phyloP scores from a whole-genome alignment of 2,329 filamentous ascomycete genomes.

The Apiospora marii region DNA sequence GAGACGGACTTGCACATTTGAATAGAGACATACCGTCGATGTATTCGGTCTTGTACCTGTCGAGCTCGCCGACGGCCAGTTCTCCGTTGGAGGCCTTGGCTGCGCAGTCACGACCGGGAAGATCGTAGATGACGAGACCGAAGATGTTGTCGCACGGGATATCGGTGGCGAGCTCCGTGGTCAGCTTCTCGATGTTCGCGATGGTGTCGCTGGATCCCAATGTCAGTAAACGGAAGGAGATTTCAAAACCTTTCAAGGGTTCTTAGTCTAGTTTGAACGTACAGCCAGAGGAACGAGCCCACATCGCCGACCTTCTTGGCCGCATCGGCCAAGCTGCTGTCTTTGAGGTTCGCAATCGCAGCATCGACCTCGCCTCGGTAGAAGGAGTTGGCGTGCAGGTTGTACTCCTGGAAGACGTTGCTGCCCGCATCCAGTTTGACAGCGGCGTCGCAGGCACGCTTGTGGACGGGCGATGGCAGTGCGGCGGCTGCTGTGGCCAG shows the following conservation, averaged over 20 bases:
- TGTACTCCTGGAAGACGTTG: conserved; percentile 42
- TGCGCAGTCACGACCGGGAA: conserved; percentile 67
- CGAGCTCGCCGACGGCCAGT: conserved; percentile 57
- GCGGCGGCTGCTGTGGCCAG: conserved; percentile 52
- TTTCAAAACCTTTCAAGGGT: neutral
- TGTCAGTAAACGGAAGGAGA: neutral
- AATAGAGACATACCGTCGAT: conserved; percentile 52
- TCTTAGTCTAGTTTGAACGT: conserved; percentile 36
- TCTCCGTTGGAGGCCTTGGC: conserved; percentile 67
- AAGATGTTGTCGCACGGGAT: conserved; percentile 51
- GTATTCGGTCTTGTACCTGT: conserved; percentile 61
- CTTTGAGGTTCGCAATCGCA: conserved; percentile 37
- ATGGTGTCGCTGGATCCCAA: conserved; percentile 53
- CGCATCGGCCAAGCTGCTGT: conserved; percentile 61
- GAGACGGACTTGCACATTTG: too few relatives aligned
- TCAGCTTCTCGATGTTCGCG: conserved; percentile 58
- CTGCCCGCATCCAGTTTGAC: conserved; percentile 42
- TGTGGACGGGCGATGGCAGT: conserved; percentile 55
- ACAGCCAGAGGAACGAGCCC: conserved; percentile 64
- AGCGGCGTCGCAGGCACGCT: conserved; percentile 43
- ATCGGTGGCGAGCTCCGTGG: conserved; percentile 52
- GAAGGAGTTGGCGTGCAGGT: conserved; percentile 43
- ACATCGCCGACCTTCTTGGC: conserved; percentile 61
- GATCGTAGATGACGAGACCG: conserved; percentile 64
- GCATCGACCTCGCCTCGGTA: conserved; percentile 40